Conservation (phyloP, 2,329 filamentous ascomycete genomes). For the Chrysoporthe austroafricana region DNA sequence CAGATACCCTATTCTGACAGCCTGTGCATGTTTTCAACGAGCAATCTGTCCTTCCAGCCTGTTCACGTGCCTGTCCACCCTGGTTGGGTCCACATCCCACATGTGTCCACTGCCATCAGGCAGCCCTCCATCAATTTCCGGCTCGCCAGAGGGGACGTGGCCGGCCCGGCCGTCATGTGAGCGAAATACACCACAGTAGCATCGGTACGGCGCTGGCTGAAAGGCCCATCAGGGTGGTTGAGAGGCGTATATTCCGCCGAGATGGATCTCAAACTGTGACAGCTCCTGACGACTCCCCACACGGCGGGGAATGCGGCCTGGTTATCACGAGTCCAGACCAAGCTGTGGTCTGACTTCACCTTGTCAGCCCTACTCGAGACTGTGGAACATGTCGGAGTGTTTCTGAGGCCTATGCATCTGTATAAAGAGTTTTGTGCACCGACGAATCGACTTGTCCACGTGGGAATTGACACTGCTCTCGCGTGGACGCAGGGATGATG, state of each 20-base stretch:
- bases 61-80: background rate
- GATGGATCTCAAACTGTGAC: slow-evolving; percentile 1
- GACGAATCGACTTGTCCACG: background rate
- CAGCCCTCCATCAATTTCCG: slow-evolving; percentile 1
- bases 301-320: slow-evolving; percentile 1
- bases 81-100: slow-evolving; percentile 1
- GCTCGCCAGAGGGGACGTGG: background rate
- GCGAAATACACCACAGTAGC: background rate
- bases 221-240: background rate
- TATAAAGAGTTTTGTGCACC: background rate
- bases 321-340: background rate
- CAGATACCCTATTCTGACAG: background rate
- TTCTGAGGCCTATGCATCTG: background rate
- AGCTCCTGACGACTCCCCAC: slow-evolving; percentile 16
- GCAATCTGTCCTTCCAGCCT: background rate
- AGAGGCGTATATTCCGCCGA: background rate
- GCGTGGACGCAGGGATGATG: slow-evolving; percentile 10
- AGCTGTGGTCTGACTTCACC: slow-evolving; percentile 7
- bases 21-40: background rate
- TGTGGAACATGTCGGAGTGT: background rate
- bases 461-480: background rate
- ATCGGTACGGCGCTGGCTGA: background rate
- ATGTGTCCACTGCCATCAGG: background rate
- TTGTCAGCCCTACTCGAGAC: background rate
- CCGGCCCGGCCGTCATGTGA: background rate